Evolutionary conservation across 352 stramenopile genomes (phyloP).

Genomic region (Phytophthora pinifolia): DNA sequence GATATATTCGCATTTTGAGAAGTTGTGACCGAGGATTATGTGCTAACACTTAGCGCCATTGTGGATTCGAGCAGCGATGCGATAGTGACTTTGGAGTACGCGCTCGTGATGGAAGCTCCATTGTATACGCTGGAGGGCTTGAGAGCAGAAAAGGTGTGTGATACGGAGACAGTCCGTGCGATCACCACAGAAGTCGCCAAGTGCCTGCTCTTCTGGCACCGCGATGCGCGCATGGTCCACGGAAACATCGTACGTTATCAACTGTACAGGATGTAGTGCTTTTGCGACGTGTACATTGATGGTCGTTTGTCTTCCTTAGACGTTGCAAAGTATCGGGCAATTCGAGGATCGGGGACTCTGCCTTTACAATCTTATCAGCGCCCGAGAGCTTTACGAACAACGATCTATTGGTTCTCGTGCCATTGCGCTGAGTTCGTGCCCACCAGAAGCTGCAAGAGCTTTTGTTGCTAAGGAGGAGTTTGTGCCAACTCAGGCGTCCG

Average conservation of each 20-base stretch:
- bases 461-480: slow-evolving; percentile 49
- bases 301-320: slow-evolving; percentile 22
- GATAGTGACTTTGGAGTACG: slow-evolving; percentile 51
- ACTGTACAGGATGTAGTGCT: neutral
- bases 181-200: slow-evolving; percentile 48
- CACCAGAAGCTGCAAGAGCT: slow-evolving; percentile 51
- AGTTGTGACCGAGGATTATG: slow-evolving; percentile 10
- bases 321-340: slow-evolving; percentile 43
- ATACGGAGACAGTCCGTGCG: slow-evolving; percentile 27
- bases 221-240: slow-evolving; percentile 48
- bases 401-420: slow-evolving; percentile 27
- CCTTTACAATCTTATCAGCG: slow-evolving; percentile 46
- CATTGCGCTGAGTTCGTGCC: slow-evolving; percentile 32
- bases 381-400: slow-evolving; percentile 38
- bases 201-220: slow-evolving; percentile 63
- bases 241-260: slow-evolving; percentile 56
- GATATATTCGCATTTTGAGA: neutral
- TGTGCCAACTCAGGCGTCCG: slow-evolving; percentile 42
- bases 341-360: slow-evolving; percentile 44
- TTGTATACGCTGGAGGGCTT: slow-evolving; percentile 50
- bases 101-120: slow-evolving; percentile 55
- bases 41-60: slow-evolving; percentile 24
- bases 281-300: neutral
- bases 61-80: slow-evolving; percentile 36
- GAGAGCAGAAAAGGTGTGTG: slow-evolving; percentile 31